A percentile compares a stretch with the other conserved stretches of the same genome.
Conservation (phyloP, 495 filamentous ascomycete species). For the Parmelia sp. region DNA sequence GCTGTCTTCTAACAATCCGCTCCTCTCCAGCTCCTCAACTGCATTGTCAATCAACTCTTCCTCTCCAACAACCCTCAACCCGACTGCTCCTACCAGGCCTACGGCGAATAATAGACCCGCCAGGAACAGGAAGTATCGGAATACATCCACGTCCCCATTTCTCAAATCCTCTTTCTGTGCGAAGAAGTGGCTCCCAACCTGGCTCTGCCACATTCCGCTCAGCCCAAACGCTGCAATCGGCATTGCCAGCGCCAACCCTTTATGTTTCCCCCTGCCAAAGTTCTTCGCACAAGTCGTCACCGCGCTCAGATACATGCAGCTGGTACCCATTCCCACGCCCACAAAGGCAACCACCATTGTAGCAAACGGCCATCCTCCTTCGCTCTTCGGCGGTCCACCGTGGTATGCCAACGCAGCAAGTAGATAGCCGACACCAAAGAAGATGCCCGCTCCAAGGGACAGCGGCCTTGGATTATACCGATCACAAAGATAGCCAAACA, state of each 20-base stretch:
- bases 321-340: constrained; percentile 72
- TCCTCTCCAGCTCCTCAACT: constrained; percentile 75
- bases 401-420: constrained; percentile 75
- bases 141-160: constrained; percentile 76
- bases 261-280: constrained; percentile 80
- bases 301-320: constrained; percentile 76
- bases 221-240: constrained; percentile 91
- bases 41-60: constrained; percentile 78
- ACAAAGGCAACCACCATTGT: constrained; percentile 82
- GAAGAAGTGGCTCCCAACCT: constrained; percentile 74
- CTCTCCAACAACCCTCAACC: constrained; percentile 61
- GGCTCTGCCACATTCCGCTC: constrained; percentile 91
- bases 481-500: constrained; percentile 90
- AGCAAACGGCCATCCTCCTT: constrained; percentile 63
- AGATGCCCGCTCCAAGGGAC: constrained; percentile 57
- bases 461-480: constrained; percentile 71
- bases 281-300: constrained; percentile 97
- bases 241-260: constrained; percentile 79
- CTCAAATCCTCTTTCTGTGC: constrained; percentile 54
- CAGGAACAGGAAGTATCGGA: constrained; percentile 78
- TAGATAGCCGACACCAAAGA: constrained; percentile 77
- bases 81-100: constrained; percentile 67
- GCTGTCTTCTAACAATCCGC: constrained; percentile 70
- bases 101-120: constrained; percentile 57
- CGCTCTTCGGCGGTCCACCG: constrained; percentile 50